A percentile compares a stretch with the other conserved stretches of the same genome.
Evolutionary conservation across 2,329 filamentous ascomycete species (phyloP).

Genomic region (Colletotrichum graminicola): DNA sequence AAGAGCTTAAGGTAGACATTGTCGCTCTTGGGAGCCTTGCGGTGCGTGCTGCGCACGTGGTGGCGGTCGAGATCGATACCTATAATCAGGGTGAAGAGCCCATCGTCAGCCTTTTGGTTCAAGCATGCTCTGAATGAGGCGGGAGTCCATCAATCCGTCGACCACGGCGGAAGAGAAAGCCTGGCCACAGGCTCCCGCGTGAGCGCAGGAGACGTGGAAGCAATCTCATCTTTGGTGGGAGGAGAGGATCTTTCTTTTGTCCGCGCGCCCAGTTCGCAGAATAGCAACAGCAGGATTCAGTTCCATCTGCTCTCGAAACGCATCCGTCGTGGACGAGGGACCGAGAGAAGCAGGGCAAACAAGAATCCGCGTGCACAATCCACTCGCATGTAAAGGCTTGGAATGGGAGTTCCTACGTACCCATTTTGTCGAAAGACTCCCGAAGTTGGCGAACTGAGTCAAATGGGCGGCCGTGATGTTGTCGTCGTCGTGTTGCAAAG

Average conservation of each 20-base stretch:
- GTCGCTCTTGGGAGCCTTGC: conserved; percentile 96
- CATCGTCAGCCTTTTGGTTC: conserved; percentile 72
- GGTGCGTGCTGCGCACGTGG: conserved; percentile 80
- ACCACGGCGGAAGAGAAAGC: background rate
- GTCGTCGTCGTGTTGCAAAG: conserved; percentile 49
- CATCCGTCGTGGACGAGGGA: background rate
- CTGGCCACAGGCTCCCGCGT: background rate
- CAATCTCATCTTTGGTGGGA: conserved; percentile 31
- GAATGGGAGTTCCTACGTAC: conserved; percentile 64
- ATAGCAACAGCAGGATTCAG: conserved; percentile 31
- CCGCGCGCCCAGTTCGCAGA: conserved; percentile 41
- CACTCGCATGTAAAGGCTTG: conserved; percentile 55
- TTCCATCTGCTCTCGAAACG: background rate
- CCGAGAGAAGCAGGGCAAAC: background rate
- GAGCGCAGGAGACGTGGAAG: conserved; percentile 20
- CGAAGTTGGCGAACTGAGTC: conserved; percentile 55
- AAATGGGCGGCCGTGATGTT: conserved; percentile 50
- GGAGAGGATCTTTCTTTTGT: conserved; percentile 43
- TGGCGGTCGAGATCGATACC: conserved; percentile 80
- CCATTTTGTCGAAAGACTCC: conserved; percentile 68
- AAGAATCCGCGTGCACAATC: conserved; percentile 41
- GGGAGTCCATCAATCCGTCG: conserved; percentile 45
- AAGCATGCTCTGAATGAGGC: conserved; percentile 70
- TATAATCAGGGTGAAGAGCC: conserved; percentile 60
- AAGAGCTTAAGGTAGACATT: conserved; percentile 98